A percentile compares a stretch with the other conserved stretches of the same genome.
These are phyloP conservation scores for Corymbia calophylla DNA, from an alignment of 441 rosid genomes.

Conservation along the genomic window DNA sequence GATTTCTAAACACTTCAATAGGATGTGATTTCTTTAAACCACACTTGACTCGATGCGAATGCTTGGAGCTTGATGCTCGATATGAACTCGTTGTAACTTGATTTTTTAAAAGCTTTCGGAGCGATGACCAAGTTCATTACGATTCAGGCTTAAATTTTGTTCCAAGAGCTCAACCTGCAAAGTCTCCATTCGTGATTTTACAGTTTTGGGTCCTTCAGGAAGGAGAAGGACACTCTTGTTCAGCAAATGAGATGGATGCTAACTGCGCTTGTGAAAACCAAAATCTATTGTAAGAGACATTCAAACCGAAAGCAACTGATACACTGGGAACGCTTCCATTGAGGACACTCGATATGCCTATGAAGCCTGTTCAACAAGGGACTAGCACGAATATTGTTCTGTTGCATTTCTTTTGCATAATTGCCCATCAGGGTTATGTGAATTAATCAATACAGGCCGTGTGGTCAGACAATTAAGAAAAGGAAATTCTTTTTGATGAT, in stretches of 20 bases:
- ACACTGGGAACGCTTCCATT: not conserved
- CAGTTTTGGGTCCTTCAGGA: not conserved
- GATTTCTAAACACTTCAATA: not conserved
- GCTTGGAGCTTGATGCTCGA: not conserved
- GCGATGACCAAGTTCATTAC: not conserved
- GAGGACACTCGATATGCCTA: not conserved
- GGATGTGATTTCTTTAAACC: not conserved
- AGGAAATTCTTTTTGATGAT: not conserved
- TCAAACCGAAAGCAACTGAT: not conserved
- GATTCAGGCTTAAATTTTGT: not conserved
- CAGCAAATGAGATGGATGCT: not conserved
- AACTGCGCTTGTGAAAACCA: not conserved
- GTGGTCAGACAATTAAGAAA: not conserved
- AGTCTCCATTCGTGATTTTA: not conserved
- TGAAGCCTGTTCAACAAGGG: not conserved
- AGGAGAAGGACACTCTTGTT: not conserved
- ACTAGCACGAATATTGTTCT: not conserved
- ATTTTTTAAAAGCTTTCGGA: not conserved
- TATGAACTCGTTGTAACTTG: not conserved
- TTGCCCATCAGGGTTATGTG: not conserved
- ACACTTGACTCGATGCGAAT: accelerated
- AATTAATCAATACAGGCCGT: not conserved
- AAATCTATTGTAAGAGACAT: not conserved
- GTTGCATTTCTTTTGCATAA: not conserved
- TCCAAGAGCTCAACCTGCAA: not conserved